These are phyloP conservation scores for Geranomyces michiganensis DNA, from an alignment of 192 early-diverging fungal species.

Conservation along the genomic window DNA sequence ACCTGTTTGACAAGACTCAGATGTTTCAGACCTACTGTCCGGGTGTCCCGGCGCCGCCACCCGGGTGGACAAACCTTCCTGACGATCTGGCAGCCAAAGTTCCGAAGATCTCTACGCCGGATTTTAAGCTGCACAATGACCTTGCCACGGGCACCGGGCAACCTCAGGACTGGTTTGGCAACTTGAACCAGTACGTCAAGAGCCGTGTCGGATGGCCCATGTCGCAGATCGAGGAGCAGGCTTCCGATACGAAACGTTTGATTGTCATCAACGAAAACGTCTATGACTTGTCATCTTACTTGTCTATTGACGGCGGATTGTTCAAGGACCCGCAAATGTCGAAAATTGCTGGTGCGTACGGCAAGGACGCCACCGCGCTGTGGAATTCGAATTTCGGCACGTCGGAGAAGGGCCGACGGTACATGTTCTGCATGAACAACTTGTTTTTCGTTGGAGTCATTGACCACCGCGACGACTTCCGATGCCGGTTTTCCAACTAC, in stretches of 20 bases:
- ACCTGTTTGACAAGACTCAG: conserved; percentile 46
- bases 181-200: conserved; percentile 57
- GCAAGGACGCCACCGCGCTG: conserved; percentile 43
- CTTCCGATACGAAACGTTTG: conserved; percentile 25
- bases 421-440: conserved; percentile 72
- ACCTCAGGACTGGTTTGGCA: conserved; percentile 47
- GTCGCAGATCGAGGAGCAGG: conserved; percentile 32
- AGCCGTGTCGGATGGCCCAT: conserved; percentile 49
- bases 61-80: conserved; percentile 49
- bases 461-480: conserved; percentile 76
- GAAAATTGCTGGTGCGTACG: conserved; percentile 39
- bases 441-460: conserved; percentile 74
- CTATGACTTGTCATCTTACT: conserved; percentile 55
- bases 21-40: conserved; percentile 49
- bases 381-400: conserved; percentile 31
- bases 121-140: conserved; percentile 3
- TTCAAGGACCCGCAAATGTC: conserved; percentile 26
- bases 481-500: conserved; percentile 85
- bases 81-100: neutral
- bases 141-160: conserved; percentile 26
- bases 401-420: conserved; percentile 19
- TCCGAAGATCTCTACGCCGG: neutral
- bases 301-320: neutral
- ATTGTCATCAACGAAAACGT: conserved; percentile 60
- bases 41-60: conserved; percentile 30